phyloP scores from a whole-genome alignment of 441 rosid genomes.

The Pelargonium australe region DNA sequence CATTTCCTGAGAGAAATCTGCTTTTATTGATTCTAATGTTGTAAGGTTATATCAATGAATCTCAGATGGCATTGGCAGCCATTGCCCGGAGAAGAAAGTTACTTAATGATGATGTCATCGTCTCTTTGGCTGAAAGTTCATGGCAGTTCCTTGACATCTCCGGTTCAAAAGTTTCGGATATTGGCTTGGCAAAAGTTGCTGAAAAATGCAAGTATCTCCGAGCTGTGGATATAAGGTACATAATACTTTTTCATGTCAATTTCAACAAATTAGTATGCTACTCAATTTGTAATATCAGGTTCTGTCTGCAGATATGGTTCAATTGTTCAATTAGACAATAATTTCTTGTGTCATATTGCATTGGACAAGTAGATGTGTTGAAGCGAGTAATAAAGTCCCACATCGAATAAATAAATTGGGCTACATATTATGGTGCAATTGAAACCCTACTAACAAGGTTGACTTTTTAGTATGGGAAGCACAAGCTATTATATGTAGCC shows the following conservation, averaged over 20 bases:
- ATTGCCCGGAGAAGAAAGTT: constrained; percentile 78
- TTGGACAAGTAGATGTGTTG: background rate
- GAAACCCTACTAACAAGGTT: too few species aligned
- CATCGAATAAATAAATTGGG: too few species aligned
- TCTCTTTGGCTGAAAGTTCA: constrained; percentile 65
- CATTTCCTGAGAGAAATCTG: too few species aligned
- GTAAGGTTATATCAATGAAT: constrained; percentile 12
- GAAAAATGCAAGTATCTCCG: constrained; percentile 54
- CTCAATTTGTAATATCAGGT: background rate
- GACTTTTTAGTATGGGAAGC: too few species aligned
- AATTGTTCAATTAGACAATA: background rate
- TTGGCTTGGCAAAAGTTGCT: constrained; percentile 53
- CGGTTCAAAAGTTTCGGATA: constrained; percentile 64
- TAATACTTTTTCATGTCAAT: background rate
- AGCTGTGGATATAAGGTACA: constrained; percentile 79
- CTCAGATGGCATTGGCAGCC: constrained; percentile 61
- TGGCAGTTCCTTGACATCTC: constrained; percentile 82
- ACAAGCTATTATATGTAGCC: too few species aligned
- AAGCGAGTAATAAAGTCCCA: too few species aligned
- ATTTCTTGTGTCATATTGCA: background rate
- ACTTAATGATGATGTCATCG: constrained; percentile 49
- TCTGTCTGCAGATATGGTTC: background rate
- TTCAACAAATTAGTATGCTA: background rate
- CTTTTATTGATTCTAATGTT: constrained; percentile 11
- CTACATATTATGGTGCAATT: too few species aligned